These are phyloP conservation scores for Aspergillus neoniger DNA, from an alignment of 2,329 filamentous ascomycete species.

Conservation along the genomic window DNA sequence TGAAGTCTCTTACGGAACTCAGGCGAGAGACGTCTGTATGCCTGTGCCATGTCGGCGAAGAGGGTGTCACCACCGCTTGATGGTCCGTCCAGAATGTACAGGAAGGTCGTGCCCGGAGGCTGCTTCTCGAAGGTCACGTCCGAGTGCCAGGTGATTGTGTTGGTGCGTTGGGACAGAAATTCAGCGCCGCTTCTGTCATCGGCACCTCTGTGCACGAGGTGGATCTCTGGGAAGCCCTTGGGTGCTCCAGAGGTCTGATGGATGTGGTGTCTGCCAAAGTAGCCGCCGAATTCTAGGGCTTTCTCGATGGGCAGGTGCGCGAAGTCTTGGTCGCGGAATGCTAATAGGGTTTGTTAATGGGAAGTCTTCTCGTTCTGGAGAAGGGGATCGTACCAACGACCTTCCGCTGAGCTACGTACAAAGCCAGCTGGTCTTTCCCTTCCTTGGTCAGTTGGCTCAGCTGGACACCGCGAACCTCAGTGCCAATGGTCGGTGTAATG, in stretches of 20 bases:
- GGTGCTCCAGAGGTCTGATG: slow-evolving; percentile 78
- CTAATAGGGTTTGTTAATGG: slow-evolving; percentile 29
- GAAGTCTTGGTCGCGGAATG: slow-evolving; percentile 75
- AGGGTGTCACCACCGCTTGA: slow-evolving; percentile 80
- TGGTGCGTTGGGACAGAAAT: slow-evolving; percentile 71
- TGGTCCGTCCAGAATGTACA: slow-evolving; percentile 84
- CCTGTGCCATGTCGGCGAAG: slow-evolving; percentile 76
- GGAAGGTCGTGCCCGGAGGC: slow-evolving; percentile 84
- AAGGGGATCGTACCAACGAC: slow-evolving; percentile 60
- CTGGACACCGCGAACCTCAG: slow-evolving; percentile 71
- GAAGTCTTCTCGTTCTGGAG: background rate
- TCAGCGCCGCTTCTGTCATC: slow-evolving; percentile 61
- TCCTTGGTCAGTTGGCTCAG: slow-evolving; percentile 66
- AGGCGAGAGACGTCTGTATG: slow-evolving; percentile 78
- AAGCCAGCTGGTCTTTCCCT: slow-evolving; percentile 74
- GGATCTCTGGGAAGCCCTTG: slow-evolving; percentile 71
- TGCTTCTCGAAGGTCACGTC: slow-evolving; percentile 87
- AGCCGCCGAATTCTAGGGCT: slow-evolving; percentile 68
- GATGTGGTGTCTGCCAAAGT: slow-evolving; percentile 81
- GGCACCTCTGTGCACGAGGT: slow-evolving; percentile 74
- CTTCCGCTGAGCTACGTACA: slow-evolving; percentile 54
- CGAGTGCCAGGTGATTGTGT: slow-evolving; percentile 83
- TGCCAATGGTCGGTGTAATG: slow-evolving; percentile 72
- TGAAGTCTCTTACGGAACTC: slow-evolving; percentile 78
- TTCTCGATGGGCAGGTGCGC: slow-evolving; percentile 69